These are phyloP conservation scores for Cicer bijugum DNA, from an alignment of 306 rosid species.

Conservation along the genomic window DNA sequence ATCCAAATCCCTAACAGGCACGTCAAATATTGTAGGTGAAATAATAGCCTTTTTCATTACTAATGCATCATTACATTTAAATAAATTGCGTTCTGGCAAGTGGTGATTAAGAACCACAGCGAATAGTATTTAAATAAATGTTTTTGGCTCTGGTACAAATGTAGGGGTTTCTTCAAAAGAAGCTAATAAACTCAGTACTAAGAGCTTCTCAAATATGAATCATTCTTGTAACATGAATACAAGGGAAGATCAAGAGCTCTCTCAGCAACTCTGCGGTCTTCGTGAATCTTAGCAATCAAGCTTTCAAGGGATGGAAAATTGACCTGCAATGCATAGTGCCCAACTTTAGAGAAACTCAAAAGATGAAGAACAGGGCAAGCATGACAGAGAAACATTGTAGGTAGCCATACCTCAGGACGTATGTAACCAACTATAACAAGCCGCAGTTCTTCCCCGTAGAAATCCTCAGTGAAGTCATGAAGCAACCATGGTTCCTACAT, in stretches of 20 bases:
- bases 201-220: conserved; percentile 57
- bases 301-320: conserved; percentile 81
- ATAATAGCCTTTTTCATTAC: background rate
- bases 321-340: conserved; percentile 56
- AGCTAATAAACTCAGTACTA: conserved; percentile 29
- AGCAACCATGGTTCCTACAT: conserved; percentile 97
- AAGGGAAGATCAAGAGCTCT: conserved; percentile 84
- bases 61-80: conserved; percentile 4
- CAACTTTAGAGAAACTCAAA: conserved; percentile 43
- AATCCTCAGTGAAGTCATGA: conserved; percentile 73
- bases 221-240: conserved; percentile 70
- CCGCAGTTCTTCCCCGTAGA: conserved; percentile 80
- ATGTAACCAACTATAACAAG: conserved; percentile 91
- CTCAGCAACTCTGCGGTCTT: conserved; percentile 74
- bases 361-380: background rate
- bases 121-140: background rate
- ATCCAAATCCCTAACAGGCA: conserved; percentile 1
- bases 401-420: conserved; percentile 76
- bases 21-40: background rate
- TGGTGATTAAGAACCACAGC: conserved; percentile 19
- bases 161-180: conserved; percentile 17
- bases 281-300: conserved; percentile 79
- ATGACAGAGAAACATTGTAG: conserved; percentile 3
- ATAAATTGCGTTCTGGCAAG: conserved; percentile 6
- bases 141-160: conserved; percentile 28